Conservation (phyloP, 257 asterid species). For the Vinca minor region DNA sequence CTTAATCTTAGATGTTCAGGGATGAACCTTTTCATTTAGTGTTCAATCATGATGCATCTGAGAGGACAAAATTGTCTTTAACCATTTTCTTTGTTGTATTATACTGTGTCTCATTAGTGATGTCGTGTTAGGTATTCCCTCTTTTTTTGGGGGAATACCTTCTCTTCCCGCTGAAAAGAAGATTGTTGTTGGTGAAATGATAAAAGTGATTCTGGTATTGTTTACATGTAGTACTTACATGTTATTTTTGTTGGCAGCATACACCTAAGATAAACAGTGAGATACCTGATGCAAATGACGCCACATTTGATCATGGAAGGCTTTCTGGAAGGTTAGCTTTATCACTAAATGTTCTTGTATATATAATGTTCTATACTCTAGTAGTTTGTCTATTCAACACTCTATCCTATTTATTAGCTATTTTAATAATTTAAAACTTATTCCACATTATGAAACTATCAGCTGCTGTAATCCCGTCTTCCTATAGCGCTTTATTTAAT, state of each 20-base stretch:
- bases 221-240: slow-evolving; percentile 14
- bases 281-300: slow-evolving; percentile 84
- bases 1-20: neutral
- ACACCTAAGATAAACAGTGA: slow-evolving; percentile 67
- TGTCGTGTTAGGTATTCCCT: neutral
- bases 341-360: slow-evolving; percentile 2
- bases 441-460: neutral
- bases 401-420: neutral
- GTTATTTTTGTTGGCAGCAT: slow-evolving; percentile 59
- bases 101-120: neutral
- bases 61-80: neutral
- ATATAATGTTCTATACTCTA: neutral
- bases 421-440: neutral
- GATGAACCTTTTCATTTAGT: neutral
- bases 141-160: neutral
- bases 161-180: neutral
- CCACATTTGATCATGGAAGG: slow-evolving; percentile 74
- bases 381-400: neutral
- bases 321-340: slow-evolving; percentile 67
- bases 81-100: neutral
- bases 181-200: neutral
- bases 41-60: no score
- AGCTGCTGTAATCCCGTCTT: neutral
- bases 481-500: neutral
- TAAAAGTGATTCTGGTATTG: slow-evolving; percentile 14